Evolutionary conservation across 2,329 filamentous ascomycete genomes (phyloP).

Genomic region (Penicillium vulpinum): DNA sequence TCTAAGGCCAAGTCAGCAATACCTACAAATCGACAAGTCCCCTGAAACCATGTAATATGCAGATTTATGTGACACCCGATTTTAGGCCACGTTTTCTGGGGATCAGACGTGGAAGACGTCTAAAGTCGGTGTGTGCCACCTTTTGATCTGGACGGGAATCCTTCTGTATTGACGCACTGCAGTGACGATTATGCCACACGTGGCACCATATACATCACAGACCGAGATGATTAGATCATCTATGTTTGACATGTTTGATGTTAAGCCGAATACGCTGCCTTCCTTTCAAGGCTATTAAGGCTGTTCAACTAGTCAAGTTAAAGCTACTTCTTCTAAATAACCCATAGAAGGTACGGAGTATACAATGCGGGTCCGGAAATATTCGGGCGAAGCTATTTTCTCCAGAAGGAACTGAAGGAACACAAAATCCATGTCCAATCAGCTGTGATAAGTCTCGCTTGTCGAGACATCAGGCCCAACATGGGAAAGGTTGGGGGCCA

Average conservation of each 20-base stretch:
- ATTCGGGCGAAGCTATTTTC: constrained; percentile 10
- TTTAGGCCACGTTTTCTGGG: constrained; percentile 22
- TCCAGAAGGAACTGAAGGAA: constrained; percentile 3
- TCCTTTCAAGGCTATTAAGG: neutral
- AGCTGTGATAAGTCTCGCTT: constrained; percentile 11
- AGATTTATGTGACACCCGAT: constrained; percentile 10
- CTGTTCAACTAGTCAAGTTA: too few relatives aligned
- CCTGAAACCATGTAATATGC: constrained; percentile 9
- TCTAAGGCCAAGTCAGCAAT: neutral
- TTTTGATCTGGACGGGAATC: neutral
- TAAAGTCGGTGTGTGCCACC: constrained; percentile 19
- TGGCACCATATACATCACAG: too few relatives aligned
- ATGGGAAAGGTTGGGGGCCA: constrained; percentile 18
- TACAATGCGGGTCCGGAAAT: constrained; percentile 13
- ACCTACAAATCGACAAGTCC: too few relatives aligned
- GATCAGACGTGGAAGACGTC: constrained; percentile 3
- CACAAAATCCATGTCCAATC: constrained; percentile 3
- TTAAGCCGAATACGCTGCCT: constrained; percentile 5
- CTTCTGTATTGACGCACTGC: neutral
- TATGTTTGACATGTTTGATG: neutral
- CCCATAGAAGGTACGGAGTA: too few relatives aligned
- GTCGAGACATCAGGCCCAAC: constrained; percentile 29
- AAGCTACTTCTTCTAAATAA: too few relatives aligned
- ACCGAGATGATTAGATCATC: neutral
- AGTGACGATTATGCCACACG: constrained; percentile 14